Base-by-base conservation (phyloP, 2,329 filamentous ascomycete species). In the Verticillium nubilum region DNA sequence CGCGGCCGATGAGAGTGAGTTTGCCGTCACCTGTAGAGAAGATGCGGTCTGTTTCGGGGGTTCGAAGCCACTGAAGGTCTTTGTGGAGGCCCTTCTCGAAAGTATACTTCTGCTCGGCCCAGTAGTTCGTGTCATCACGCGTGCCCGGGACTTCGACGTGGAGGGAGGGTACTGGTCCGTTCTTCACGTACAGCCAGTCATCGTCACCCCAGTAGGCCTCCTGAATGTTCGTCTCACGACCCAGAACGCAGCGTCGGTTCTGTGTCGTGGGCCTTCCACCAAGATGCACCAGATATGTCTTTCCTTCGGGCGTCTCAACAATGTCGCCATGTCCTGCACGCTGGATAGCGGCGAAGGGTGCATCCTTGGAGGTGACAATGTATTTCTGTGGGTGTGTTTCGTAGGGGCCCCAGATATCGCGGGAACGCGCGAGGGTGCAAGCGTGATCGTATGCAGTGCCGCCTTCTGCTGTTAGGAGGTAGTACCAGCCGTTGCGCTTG, bases 171-270 rank as follows among this genome's bases (percentile, higher is more conserved):
- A 83, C 74, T 0, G 83, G 82, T 0, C 84, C 84, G 58, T 81
- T 73, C 68, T 86, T 86, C 52, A 87, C 74, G 61, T 86, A 86
- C 4, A 86, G 74, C 85, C 85, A 87, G 67, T 83, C 84, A 65
- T 84, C 84, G 53, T 87, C 82, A 12, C 81, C 73, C 85, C 85
- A 87, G 67, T 77, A 80, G 0, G 79, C 83, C 64, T 86, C 81
- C 64, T 87, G 85, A 23, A 87, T 83, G 0, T 74, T 74, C 0
- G 82, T 85, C 69, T 85, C 82, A 54, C 82, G 75, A 6, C 82
- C 82, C 2, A 85, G 70, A 0, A 84, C 78, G 58, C 80, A 84
- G 5, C 82, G 75, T 1, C 81, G 76, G 31, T 76, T 68, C 67
- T 84, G 80, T 0, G 78, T 80, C 0, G 73, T 80, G 0, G 82